Conservation (phyloP, 805 yeast genomes). For the Starmerella cellae region DNA sequence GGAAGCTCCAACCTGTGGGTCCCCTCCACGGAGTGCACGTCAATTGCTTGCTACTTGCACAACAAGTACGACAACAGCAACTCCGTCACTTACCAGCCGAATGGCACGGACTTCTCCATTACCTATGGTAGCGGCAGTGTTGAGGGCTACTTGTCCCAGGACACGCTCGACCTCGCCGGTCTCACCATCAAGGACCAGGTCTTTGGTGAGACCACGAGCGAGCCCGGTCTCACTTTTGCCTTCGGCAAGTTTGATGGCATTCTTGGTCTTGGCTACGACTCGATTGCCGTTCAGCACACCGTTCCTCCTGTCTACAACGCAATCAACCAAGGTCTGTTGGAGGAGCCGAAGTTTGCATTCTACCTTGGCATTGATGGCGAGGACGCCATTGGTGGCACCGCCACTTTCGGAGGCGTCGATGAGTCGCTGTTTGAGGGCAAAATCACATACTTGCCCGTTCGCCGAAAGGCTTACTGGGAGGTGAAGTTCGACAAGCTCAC, state of each 20-base stretch:
- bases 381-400: slow-evolving; percentile 80
- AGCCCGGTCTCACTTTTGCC: slow-evolving; percentile 96
- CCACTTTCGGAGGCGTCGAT: slow-evolving; percentile 92
- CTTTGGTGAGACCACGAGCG: slow-evolving; percentile 93
- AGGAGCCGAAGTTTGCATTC: slow-evolving; percentile 76
- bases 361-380: slow-evolving; percentile 67
- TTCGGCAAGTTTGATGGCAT: slow-evolving; percentile 98
- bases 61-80: slow-evolving; percentile 72
- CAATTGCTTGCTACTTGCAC: slow-evolving; percentile 92
- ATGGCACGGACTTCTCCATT: slow-evolving; percentile 76
- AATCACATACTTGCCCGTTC: slow-evolving; percentile 89
- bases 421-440: slow-evolving; percentile 63
- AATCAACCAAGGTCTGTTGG: slow-evolving; percentile 63
- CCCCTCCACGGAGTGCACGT: slow-evolving; percentile 76
- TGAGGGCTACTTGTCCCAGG: slow-evolving; percentile 86
- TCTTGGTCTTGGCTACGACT: slow-evolving; percentile 83
- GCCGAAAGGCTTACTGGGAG: slow-evolving; percentile 99
- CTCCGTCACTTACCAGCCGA: slow-evolving; percentile 73
- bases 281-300: slow-evolving; percentile 75
- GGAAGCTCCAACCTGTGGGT: slow-evolving; percentile 97
- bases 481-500: slow-evolving; percentile 83
- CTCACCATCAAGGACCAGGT: slow-evolving; percentile 76
- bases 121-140: slow-evolving; percentile 87
- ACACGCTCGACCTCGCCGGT: slow-evolving; percentile 67
- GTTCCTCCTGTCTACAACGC: slow-evolving; percentile 95